These are phyloP conservation scores for Microcera coccophila DNA, from an alignment of 2,329 filamentous ascomycete genomes.

Conservation along the genomic window DNA sequence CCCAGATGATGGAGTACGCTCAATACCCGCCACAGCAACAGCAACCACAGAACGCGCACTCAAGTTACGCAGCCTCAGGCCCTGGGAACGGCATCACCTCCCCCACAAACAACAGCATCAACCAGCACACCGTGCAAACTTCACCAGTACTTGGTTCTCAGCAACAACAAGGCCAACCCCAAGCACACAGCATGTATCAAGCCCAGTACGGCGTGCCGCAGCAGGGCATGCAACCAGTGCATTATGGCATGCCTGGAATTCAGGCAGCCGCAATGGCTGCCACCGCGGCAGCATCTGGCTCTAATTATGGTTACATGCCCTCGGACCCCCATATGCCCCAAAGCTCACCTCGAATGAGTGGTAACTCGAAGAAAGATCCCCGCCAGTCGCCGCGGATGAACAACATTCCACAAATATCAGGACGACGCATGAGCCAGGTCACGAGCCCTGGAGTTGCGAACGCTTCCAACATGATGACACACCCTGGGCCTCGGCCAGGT, in stretches of 20 bases:
- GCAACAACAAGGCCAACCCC: slow-evolving; percentile 59
- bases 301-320: slow-evolving; percentile 68
- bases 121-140: slow-evolving; percentile 64
- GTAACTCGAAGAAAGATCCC: slow-evolving; percentile 66
- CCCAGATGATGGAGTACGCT: slow-evolving; percentile 68
- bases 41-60: slow-evolving; percentile 61
- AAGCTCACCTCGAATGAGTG: slow-evolving; percentile 74
- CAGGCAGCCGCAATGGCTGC: slow-evolving; percentile 90
- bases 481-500: slow-evolving; percentile 49
- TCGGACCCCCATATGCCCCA: slow-evolving; percentile 65
- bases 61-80: slow-evolving; percentile 59
- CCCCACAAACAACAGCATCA: slow-evolving; percentile 65
- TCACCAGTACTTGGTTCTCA: slow-evolving; percentile 80
- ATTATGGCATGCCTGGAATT: slow-evolving; percentile 74
- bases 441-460: slow-evolving; percentile 71
- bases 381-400: slow-evolving; percentile 76
- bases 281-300: slow-evolving; percentile 85
- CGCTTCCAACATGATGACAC: slow-evolving; percentile 72
- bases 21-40: slow-evolving; percentile 59
- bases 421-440: slow-evolving; percentile 71
- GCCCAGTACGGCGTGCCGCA: slow-evolving; percentile 71
- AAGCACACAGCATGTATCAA: slow-evolving; percentile 74
- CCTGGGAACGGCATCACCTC: slow-evolving; percentile 63
- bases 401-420: slow-evolving; percentile 56
- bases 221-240: slow-evolving; percentile 61